Percentiles rank a stretch among this genome's conserved stretches.
Conservation (phyloP, 495 filamentous ascomycete genomes). For the Penicillium steckii region DNA sequence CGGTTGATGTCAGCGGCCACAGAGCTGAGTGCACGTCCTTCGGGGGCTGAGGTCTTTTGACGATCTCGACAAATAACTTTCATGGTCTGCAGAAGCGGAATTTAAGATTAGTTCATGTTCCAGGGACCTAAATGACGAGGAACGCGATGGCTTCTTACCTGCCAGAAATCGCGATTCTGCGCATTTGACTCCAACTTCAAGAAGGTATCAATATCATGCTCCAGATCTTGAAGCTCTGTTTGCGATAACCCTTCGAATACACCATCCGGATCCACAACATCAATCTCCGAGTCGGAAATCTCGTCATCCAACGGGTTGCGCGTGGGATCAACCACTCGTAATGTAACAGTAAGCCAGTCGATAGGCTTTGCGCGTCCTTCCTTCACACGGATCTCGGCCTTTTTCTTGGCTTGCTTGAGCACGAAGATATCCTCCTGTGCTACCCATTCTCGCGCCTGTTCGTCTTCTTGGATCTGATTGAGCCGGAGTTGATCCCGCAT, state of each 20-base stretch:
- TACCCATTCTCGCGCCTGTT: slow-evolving; percentile 81
- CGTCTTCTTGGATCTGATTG: slow-evolving; percentile 66
- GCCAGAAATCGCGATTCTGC: slow-evolving; percentile 86
- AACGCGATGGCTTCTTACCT: slow-evolving; percentile 38
- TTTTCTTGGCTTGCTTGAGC: slow-evolving; percentile 95
- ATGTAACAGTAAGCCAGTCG: slow-evolving; percentile 90
- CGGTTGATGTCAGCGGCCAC: slow-evolving; percentile 87
- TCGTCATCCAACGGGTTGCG: slow-evolving; percentile 79
- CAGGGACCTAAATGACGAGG: background rate
- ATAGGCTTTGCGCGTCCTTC: slow-evolving; percentile 90
- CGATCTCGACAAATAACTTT: slow-evolving; percentile 81
- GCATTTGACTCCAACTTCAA: slow-evolving; percentile 72
- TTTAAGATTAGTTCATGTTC: slow-evolving; percentile 10
- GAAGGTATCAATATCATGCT: slow-evolving; percentile 86
- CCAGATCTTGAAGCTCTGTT: slow-evolving; percentile 70
- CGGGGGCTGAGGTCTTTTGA: slow-evolving; percentile 61
- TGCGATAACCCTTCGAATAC: slow-evolving; percentile 76
- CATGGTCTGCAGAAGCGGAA: slow-evolving; percentile 56
- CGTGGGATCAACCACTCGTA: slow-evolving; percentile 84
- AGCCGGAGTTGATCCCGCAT: slow-evolving; percentile 53
- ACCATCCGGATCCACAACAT: slow-evolving; percentile 77
- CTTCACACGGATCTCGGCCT: slow-evolving; percentile 93
- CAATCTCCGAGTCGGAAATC: slow-evolving; percentile 70
- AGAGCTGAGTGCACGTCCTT: slow-evolving; percentile 73
- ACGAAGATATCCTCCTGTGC: slow-evolving; percentile 96